Percentiles rank a stretch among this genome's conserved stretches.
Conservation (phyloP, 148 eudicot species). For the Selenicereus undatus region DNA sequence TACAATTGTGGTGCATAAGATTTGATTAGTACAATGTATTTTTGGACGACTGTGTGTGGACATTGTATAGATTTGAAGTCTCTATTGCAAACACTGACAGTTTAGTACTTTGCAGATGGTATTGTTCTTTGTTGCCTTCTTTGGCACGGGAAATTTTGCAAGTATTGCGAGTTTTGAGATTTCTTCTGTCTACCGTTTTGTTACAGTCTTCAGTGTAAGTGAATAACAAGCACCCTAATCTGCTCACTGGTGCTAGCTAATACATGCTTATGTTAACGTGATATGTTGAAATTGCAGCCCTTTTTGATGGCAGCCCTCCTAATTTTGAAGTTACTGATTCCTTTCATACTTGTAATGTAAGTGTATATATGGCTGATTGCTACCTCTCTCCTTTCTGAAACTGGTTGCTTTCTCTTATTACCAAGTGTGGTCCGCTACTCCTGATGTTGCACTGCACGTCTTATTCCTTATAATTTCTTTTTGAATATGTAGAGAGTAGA, state of each 20-base stretch:
- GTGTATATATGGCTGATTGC: constrained; percentile 19
- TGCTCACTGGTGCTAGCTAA: neutral
- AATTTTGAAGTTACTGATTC: constrained; percentile 82
- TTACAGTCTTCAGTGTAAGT: constrained; percentile 92
- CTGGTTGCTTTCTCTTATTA: too few species aligned
- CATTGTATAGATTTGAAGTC: neutral
- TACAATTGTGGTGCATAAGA: neutral
- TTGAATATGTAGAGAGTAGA: neutral
- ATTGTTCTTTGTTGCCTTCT: constrained; percentile 88
- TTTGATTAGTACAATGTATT: neutral
- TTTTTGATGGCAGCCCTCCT: constrained; percentile 96
- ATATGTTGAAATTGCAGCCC: constrained; percentile 60
- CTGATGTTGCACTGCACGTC: neutral
- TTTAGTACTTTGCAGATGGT: constrained; percentile 54
- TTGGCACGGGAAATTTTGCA: constrained; percentile 96
- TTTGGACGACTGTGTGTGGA: neutral
- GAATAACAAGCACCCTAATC: neutral
- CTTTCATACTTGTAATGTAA: constrained; percentile 98
- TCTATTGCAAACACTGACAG: neutral
- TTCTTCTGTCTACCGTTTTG: constrained; percentile 96
- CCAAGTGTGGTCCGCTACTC: neutral
- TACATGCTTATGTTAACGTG: constrained; percentile 22
- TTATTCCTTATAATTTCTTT: neutral
- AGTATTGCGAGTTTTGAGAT: constrained; percentile 99
- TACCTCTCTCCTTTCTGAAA: neutral